These are phyloP conservation scores for Sanghuangporus sanghuang DNA, from an alignment of 1,284 basidiomycete genomes.

Conservation along the genomic window DNA sequence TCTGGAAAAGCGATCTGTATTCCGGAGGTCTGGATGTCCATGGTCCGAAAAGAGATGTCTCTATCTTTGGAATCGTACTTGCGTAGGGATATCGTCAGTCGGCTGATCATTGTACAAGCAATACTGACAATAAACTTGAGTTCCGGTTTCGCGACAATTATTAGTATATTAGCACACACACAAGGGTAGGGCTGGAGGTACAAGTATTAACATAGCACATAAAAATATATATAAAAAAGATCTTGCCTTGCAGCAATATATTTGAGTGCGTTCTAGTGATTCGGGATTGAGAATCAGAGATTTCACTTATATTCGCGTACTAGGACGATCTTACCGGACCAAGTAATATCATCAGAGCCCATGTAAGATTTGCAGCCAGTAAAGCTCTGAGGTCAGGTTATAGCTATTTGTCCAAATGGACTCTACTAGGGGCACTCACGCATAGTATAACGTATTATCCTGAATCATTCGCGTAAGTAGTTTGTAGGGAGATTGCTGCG, in stretches of 20 bases:
- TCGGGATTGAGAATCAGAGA: not conserved
- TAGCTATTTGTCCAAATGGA: not conserved
- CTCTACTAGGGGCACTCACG: not conserved
- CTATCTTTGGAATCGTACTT: not conserved
- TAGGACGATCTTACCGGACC: not conserved
- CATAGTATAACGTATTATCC: not conserved
- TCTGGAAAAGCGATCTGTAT: too few relatives aligned
- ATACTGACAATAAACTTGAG: not conserved
- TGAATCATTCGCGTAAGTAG: not conserved
- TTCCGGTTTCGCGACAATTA: not conserved
- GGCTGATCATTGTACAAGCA: slow-evolving; percentile 3
- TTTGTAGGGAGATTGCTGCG: not conserved
- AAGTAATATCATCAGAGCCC: slow-evolving; percentile 1
- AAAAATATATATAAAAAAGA: not conserved
- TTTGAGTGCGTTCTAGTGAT: not conserved
- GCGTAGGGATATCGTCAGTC: slow-evolving; percentile 4
- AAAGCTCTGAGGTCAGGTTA: not conserved
- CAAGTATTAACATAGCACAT: not conserved
- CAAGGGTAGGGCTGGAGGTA: not conserved
- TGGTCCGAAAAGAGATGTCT: too few relatives aligned
- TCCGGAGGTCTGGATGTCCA: too few relatives aligned
- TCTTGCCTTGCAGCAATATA: not conserved
- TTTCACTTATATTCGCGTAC: not conserved
- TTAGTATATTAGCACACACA: not conserved
- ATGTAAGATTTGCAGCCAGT: slow-evolving; percentile 1